Base-by-base conservation (phyloP, 441 rosid species). In the Populus hybrid region DNA sequence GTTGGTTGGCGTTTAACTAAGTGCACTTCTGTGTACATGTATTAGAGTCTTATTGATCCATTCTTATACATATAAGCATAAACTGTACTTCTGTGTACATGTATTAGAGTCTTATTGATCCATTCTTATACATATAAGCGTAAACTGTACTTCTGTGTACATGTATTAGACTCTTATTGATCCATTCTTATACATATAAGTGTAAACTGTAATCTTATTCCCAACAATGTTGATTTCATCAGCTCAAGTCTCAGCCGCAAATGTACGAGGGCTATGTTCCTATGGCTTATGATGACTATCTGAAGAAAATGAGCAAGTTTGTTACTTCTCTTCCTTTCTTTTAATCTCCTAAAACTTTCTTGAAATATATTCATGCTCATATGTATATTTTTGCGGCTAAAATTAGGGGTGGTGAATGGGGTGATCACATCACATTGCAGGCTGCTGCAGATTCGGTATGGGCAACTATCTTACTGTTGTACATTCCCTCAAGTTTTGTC, bases 341-440 rank as follows among this genome's bases (percentile, higher is more conserved):
- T 79, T 11, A 9, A 36, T 61, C 3, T 3, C 4, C 11, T 18
- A 2, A 59, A 21, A 30, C 18, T 59, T 76, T 79, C 24, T 69
- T n/a, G 23, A 63, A 76, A 50, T 32, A 23, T 30, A 63, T 70
- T 14, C 28, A 50, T 79, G 34, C 74, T 75, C 46, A 70, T 65
- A 28, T 20, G 28, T 6, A 12, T 28, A 14, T 66, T 73, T 72
- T n/a, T 67, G 21, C 65, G 73, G 77, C 59, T 81, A 73, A 74
- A 75, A 70, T 32, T 79, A 94, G 99, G 87, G 79, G 74, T n/a
- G 93, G 97, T 65, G 97, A 91, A 81, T 95, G 97, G 97, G 98
- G 98, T 1, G 99, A 95, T 85, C 98, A 95, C 67, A 92, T 95
- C 30, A 90, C 98, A 21, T 81, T 95, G 87, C 98, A 94, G 75